Evolutionary conservation across 345 rosid species (phyloP).

Genomic region (Arabis alpina): DNA sequence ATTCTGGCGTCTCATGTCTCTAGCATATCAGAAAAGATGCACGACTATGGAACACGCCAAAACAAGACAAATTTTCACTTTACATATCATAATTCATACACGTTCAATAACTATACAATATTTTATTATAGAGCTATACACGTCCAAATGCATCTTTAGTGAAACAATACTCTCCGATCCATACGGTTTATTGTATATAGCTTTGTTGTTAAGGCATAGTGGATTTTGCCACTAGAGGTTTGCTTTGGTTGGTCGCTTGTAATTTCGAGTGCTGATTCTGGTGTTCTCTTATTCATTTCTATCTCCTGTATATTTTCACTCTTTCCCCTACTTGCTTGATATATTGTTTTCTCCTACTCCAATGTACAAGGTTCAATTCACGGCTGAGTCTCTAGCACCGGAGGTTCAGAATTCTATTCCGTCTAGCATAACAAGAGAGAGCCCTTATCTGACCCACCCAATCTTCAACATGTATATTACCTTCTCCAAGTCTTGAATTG

Average conservation of each 20-base stretch:
- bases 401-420: constrained; percentile 82
- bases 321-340: not conserved
- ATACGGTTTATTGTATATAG: not conserved
- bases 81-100: too few relatives aligned
- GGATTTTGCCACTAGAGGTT: not conserved
- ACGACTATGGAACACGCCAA: too few relatives aligned
- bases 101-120: too few relatives aligned
- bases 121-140: too few relatives aligned
- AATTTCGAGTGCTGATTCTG: constrained; percentile 3
- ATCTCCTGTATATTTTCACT: not conserved
- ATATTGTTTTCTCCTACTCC: not conserved
- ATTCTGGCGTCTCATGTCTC: too few relatives aligned
- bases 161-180: constrained; percentile 1
- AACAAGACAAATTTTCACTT: too few relatives aligned
- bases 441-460: constrained; percentile 73
- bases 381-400: constrained; percentile 86
- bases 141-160: constrained; percentile 10
- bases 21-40: too few relatives aligned
- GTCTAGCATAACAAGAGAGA: constrained; percentile 68
- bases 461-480: constrained; percentile 78
- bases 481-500: constrained; percentile 30
- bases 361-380: constrained; percentile 63
- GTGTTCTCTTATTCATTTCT: constrained; percentile 10
- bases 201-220: constrained; percentile 1
- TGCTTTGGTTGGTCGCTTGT: constrained; percentile 27